Base-by-base conservation (phyloP, 148 eudicot genomes). In the Pouteria glomerata region DNA sequence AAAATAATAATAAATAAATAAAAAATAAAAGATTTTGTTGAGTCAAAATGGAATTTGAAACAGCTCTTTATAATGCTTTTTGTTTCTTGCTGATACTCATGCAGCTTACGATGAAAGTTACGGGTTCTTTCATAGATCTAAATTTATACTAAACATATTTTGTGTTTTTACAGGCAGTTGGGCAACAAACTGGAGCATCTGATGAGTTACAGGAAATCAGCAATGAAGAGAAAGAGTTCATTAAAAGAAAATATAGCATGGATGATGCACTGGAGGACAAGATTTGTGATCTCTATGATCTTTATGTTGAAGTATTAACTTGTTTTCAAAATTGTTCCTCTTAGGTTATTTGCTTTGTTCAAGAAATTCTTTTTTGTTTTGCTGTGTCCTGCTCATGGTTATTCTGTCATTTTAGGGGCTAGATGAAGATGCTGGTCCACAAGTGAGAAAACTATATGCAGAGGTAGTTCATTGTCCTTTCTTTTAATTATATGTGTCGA, bases 281-380 rank as follows among this genome's bases (percentile, higher is more conserved):
- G 80, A 87, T 91, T 41, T 91, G 97, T 73, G 91, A 91, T 76
- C 90, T 91, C 53, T 89, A 91, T 81, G 93, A 91, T 73, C 86
- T 84, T 61, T 88, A 83, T 74, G 77, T 91, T 81, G 94, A 91
- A 69, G 97, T 88, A 86, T 58, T 63, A 34, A 15, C 27, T 66
- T 61, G 41, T 50, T 13, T 48, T 30, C 31, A 29, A 3, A 53
- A 30, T 11, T 21, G 56, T 30, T 18, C 19, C 0, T 41, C 57
- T 68, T 31, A 26, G 35, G 35, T 1, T 7, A 48, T 18, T 13
- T 33, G 41, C 47, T 59, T 6, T 35, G 24, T 52, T 64, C 8
- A 16, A 47, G 47, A 19, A 67, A 30, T 23, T 31, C 10, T 42
- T 37, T 6, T 27, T 16, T n/a, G n/a, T 42, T 60, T 19, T 50